Base-by-base conservation (phyloP, 2,329 filamentous ascomycete genomes). In the Dothistroma pini region DNA sequence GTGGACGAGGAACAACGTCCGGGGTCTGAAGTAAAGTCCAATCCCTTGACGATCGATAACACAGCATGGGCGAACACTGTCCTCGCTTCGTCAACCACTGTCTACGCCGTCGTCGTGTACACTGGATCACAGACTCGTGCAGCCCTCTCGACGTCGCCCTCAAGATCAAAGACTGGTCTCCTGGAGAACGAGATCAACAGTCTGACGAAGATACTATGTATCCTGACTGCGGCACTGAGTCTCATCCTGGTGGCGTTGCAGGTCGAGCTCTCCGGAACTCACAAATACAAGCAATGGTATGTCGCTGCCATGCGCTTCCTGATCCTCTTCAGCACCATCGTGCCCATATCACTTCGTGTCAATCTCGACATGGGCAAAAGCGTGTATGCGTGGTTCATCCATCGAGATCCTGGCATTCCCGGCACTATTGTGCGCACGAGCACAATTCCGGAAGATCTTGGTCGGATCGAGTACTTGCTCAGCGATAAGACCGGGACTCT, bases 41-140 rank as follows among this genome's bases (percentile, higher is more conserved):
- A 88, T 2, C 87, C 93, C 1, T 80, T 99, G 41, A 91, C 86
- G 1, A 97, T 99, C 64, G 95, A 99, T 76, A 97, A 99, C 72
- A 97, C 95, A 8, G 95, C 96, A 10, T 99, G 96, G 95, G 93
- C 93, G 19, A 99, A 97, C 73, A 99, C 95, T 0, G 90, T 99
- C 25, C 89, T 99, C 62, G 95, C 95, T 0, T 97, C 93, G 0
- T 95, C 93, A 73, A 93, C 90, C 0, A 90, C 86, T 4, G 95
- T 95, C 0, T 81, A 96, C 61, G 93, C 93, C 2, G 91, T 93
- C 1, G 90, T 99, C 55, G 83, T 99, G 63, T 99, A 99, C 75
- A 97, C 95, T 4, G 96, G 95, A 0, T 88, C 91, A 0, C 91
- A 99, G 75, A 99, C 95, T 1, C 86, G 96, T 61, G 96, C 96